Conservation (phyloP, 306 rosid genomes). For the Erythrophleum fordii region DNA sequence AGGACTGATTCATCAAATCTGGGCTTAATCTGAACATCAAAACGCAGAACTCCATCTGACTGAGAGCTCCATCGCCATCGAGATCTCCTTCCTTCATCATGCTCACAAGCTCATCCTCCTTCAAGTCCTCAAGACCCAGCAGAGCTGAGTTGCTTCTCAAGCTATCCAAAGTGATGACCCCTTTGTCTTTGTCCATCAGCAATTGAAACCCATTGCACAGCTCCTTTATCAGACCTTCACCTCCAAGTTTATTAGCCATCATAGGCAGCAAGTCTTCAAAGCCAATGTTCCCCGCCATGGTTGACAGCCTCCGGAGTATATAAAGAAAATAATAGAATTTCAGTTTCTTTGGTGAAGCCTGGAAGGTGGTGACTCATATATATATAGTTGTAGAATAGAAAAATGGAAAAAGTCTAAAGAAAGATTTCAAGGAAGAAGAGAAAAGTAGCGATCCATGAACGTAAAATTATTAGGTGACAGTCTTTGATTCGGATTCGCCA, state of each 20-base stretch:
- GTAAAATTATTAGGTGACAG: constrained; percentile 52
- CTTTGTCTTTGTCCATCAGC: constrained; percentile 81
- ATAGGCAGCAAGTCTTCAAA: constrained; percentile 80
- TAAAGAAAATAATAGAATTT: too few species aligned
- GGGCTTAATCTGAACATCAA: constrained; percentile 97
- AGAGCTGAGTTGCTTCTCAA: constrained; percentile 62
- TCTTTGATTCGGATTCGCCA: constrained; percentile 49
- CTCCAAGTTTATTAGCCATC: constrained; percentile 83
- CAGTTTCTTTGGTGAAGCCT: background rate
- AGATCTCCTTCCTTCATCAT: constrained; percentile 84
- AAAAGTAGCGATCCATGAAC: constrained; percentile 43
- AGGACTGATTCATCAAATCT: constrained; percentile 71
- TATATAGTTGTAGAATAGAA: background rate
- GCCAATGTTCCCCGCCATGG: constrained; percentile 49
- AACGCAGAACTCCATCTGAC: constrained; percentile 92
- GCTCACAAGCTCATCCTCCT: constrained; percentile 76
- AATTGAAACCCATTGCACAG: constrained; percentile 83
- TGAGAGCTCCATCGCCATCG: constrained; percentile 80
- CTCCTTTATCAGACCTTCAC: constrained; percentile 83
- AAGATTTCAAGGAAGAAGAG: constrained; percentile 51
- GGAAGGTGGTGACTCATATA: background rate
- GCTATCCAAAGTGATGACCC: constrained; percentile 77
- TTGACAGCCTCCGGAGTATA: background rate
- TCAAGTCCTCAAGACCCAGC: constrained; percentile 67
- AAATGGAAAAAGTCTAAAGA: background rate